phyloP scores from a whole-genome alignment of 2,329 filamentous ascomycete species.

The Alternaria sp. region DNA sequence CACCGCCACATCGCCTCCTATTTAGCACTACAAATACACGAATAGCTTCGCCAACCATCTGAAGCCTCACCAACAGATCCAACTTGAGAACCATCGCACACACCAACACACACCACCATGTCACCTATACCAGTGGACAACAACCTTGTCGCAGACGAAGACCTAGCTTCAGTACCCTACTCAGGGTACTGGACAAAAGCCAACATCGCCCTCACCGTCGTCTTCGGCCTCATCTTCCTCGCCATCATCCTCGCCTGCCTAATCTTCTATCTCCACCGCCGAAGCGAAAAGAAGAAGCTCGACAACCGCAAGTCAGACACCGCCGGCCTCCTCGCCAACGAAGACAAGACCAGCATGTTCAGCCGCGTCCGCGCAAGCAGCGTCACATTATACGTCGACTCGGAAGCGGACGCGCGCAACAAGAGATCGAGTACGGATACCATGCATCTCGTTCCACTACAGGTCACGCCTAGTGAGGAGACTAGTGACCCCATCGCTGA shows the following conservation, averaged over 20 bases:
- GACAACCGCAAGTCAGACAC: slow-evolving; percentile 26
- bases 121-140: slow-evolving; percentile 33
- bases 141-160: slow-evolving; percentile 12
- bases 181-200: slow-evolving; percentile 30
- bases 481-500: slow-evolving; percentile 14
- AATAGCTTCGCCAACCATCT: not conserved
- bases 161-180: slow-evolving; percentile 13
- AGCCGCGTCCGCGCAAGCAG: slow-evolving; percentile 36
- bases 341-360: slow-evolving; percentile 45
- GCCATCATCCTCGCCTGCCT: slow-evolving; percentile 25
- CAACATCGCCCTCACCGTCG: slow-evolving; percentile 33
- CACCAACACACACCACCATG: slow-evolving; percentile 19
- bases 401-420: slow-evolving; percentile 22
- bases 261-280: slow-evolving; percentile 29
- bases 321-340: slow-evolving; percentile 33
- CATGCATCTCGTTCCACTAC: slow-evolving; percentile 34
- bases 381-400: slow-evolving; percentile 39
- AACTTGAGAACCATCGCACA: not conserved
- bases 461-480: slow-evolving; percentile 33
- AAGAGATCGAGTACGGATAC: slow-evolving; percentile 32
- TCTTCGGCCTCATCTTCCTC: slow-evolving; percentile 35
- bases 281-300: slow-evolving; percentile 34
- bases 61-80: not conserved
- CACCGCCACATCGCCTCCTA: slow-evolving; percentile 13
- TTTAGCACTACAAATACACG: not conserved